These are phyloP conservation scores for Ogataea allantospora DNA, from an alignment of 805 yeast species.

Conservation along the genomic window DNA sequence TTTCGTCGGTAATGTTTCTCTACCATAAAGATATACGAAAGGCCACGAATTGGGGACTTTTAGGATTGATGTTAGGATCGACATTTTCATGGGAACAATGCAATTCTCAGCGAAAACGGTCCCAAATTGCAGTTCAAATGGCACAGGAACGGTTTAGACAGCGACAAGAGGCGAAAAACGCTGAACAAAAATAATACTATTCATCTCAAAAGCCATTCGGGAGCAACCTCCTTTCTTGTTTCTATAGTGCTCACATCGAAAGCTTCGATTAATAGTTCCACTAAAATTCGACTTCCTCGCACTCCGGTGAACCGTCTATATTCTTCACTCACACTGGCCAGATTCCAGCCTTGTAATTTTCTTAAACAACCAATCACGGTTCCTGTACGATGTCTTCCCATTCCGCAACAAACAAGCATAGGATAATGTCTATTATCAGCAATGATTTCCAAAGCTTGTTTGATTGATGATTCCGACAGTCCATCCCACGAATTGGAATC, in stretches of 20 bases:
- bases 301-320: conserved; percentile 92
- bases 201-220: conserved; percentile 44
- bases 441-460: conserved; percentile 74
- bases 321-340: conserved; percentile 90
- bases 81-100: conserved; percentile 94
- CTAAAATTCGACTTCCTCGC: conserved; percentile 87
- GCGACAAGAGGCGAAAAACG: conserved; percentile 33
- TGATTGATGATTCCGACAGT: conserved; percentile 75
- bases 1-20: conserved; percentile 64
- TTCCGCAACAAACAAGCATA: conserved; percentile 88
- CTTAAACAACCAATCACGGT: conserved; percentile 93
- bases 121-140: conserved; percentile 61
- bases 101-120: conserved; percentile 63
- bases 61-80: conserved; percentile 76
- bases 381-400: conserved; percentile 98
- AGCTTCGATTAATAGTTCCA: conserved; percentile 83
- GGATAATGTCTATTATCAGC: conserved; percentile 77
- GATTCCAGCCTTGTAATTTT: conserved; percentile 94
- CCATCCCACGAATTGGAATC: conserved; percentile 91
- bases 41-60: conserved; percentile 79
- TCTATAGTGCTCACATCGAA: conserved; percentile 48
- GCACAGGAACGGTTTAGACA: conserved; percentile 53
- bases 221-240: conserved; percentile 43
- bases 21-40: conserved; percentile 60
- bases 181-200: not conserved